Evolutionary conservation across 1,284 basidiomycete species (phyloP), one percentile per base, ranked within the genome.

Genomic region (Sanghuangporus baumii): DNA sequence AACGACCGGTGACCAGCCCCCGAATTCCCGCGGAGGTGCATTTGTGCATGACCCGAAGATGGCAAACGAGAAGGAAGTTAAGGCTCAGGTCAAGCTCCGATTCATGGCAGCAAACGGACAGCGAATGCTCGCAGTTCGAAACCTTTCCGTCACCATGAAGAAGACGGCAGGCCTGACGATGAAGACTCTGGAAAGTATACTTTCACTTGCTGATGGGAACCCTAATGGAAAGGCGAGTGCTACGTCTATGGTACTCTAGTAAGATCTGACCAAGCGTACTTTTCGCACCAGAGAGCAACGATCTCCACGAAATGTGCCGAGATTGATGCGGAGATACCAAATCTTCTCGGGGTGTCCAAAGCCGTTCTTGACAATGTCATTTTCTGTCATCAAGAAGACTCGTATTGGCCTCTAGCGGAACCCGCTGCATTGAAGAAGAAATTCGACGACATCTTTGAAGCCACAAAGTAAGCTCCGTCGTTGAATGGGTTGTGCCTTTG

Each of bases 351-450:
- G 50, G 96, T 99, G 2, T 97, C 94, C 11, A 96, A 94, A 73
- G 89, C 96, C 6, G 96, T 99, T 55, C 85, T 99, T 20, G 96
- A 99, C 71, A 98, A 98, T 72, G 96, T 99, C 70, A 98, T 99
- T 65, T 99, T 99, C 72, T 99, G 97, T 75, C 97, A 99, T 74
- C 97, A 99, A 76, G 97, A 99, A 71, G 97, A 99, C 63, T 96
- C 94, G 0, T 98, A 95, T 71, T 99, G 97, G 97, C 97, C 97
- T 0, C 81, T 99, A 12, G 84, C 95, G 0, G 97, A 99, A 70
- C 92, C 96, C 0, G 80, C 93, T 0, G 84, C 87, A 1, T 76
- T 99, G 47, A 99, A 99, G 81, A 98, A 98, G 81, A 97, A 97
- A 74, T 98, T 97, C 67, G 97, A 99, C 70, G 97, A 99, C 71